These are phyloP conservation scores for Aspergillus brunneoviolaceus DNA, from an alignment of 2,329 filamentous ascomycete species.

Conservation along the genomic window DNA sequence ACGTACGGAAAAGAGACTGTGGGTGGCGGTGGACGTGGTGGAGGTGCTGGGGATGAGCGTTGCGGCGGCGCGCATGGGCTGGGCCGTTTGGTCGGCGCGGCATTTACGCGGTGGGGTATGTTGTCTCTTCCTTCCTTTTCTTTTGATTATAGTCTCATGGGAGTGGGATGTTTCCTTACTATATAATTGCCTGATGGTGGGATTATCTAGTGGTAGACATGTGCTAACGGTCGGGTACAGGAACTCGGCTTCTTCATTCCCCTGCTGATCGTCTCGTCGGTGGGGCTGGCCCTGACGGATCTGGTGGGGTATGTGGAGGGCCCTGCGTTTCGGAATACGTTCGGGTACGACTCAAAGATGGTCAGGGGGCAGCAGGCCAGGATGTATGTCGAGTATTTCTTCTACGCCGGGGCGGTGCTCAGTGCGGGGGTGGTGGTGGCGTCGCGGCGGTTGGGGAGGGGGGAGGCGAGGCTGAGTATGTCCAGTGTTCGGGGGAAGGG, in stretches of 20 bases:
- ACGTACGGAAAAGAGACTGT: background rate
- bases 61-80: conserved; percentile 8
- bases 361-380: conserved; percentile 4
- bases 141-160: too few species aligned
- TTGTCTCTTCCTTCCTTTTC: background rate
- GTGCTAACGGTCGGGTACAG: background rate
- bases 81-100: conserved; percentile 5
- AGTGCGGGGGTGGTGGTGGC: conserved; percentile 9
- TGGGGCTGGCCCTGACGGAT: conserved; percentile 8
- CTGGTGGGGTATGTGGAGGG: conserved; percentile 9
- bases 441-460: background rate
- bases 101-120: conserved; percentile 13
- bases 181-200: too few species aligned
- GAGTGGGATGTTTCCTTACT: too few species aligned
- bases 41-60: conserved; percentile 13
- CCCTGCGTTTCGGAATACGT: background rate
- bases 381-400: conserved; percentile 12
- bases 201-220: too few species aligned
- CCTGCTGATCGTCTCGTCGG: conserved; percentile 5
- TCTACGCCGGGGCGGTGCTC: conserved; percentile 13
- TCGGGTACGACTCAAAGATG: background rate
- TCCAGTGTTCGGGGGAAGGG: background rate
- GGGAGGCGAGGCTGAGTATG: background rate
- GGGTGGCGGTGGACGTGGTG: conserved; percentile 11
- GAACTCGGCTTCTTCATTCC: background rate